phyloP scores from a whole-genome alignment of 169 alveolate genomes.

The Plasmodium gaboni region DNA sequence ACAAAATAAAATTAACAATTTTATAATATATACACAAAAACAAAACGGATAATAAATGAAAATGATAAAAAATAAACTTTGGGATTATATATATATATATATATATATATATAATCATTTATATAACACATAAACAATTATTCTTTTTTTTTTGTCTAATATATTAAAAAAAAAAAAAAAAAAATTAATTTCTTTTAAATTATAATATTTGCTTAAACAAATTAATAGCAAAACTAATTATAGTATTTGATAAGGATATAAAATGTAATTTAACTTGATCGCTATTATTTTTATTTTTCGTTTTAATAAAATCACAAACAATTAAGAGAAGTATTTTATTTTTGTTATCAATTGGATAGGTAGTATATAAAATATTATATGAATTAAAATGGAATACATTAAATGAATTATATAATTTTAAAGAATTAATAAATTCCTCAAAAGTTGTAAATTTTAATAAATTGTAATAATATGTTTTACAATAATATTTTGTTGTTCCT shows the following conservation, averaged over 20 bases:
- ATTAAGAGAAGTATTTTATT: constrained; percentile 34
- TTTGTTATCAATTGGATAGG: constrained; percentile 45
- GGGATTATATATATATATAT: too few species aligned
- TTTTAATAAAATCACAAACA: constrained; percentile 35
- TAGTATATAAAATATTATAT: constrained; percentile 37
- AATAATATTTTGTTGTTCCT: constrained; percentile 32
- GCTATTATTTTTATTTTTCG: constrained; percentile 4
- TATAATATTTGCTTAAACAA: constrained; percentile 70
- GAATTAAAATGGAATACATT: constrained; percentile 60
- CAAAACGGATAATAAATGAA: too few species aligned
- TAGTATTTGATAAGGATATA: constrained; percentile 35
- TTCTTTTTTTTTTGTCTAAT: neutral
- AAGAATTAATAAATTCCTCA: constrained; percentile 39
- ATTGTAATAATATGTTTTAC: constrained; percentile 46
- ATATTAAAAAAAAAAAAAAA: constrained; percentile 15
- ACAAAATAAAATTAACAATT: too few species aligned
- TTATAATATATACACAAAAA: too few species aligned
- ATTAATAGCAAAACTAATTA: constrained; percentile 58
- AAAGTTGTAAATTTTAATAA: constrained; percentile 15
- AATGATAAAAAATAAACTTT: too few species aligned
- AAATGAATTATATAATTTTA: constrained; percentile 65
- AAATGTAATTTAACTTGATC: constrained; percentile 53
- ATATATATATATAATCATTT: too few species aligned
- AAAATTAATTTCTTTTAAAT: neutral
- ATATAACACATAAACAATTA: too few species aligned